phyloP scores from a whole-genome alignment of 441 rosid species.

The Gossypium schwendimanii region DNA sequence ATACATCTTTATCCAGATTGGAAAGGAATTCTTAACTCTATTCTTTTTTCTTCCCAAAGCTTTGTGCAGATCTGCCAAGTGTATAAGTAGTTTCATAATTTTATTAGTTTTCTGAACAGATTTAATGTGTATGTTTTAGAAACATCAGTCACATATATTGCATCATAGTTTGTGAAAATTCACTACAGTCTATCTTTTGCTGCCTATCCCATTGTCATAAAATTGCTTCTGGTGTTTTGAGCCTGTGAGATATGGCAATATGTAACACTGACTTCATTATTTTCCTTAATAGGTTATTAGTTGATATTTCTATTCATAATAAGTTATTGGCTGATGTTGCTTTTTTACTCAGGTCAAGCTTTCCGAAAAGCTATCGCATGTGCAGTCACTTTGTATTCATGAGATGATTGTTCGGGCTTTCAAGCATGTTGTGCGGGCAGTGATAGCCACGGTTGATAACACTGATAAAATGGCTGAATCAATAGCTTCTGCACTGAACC shows the following conservation, averaged over 20 bases:
- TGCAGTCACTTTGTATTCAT: slow-evolving; percentile 62
- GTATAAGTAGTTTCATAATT: not conserved
- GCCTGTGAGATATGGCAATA: not conserved
- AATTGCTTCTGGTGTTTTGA: not conserved
- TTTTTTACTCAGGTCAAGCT: slow-evolving; percentile 49
- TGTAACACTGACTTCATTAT: not conserved
- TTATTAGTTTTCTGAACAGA: not conserved
- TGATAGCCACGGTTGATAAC: slow-evolving; percentile 45
- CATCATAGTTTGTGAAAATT: not conserved
- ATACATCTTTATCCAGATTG: not conserved
- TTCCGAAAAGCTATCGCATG: slow-evolving; percentile 63
- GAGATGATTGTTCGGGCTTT: slow-evolving; percentile 79
- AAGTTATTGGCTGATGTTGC: slow-evolving; percentile 10
- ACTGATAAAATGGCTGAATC: slow-evolving; percentile 42
- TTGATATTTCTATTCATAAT: slow-evolving; percentile 14
- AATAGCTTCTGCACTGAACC: slow-evolving; percentile 58
- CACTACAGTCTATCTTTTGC: not conserved
- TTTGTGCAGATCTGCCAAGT: not conserved
- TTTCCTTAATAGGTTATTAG: not conserved
- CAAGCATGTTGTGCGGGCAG: slow-evolving; percentile 62
- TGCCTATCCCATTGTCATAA: not conserved
- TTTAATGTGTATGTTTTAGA: not conserved
- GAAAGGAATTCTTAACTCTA: not conserved
- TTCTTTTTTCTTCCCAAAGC: not conserved
- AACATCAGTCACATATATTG: not conserved